A percentile compares a stretch with the other conserved stretches of the same genome.
These are phyloP conservation scores for Trypanosoma brucei DNA, from an alignment of 208 protist genomes.

Conservation along the genomic window DNA sequence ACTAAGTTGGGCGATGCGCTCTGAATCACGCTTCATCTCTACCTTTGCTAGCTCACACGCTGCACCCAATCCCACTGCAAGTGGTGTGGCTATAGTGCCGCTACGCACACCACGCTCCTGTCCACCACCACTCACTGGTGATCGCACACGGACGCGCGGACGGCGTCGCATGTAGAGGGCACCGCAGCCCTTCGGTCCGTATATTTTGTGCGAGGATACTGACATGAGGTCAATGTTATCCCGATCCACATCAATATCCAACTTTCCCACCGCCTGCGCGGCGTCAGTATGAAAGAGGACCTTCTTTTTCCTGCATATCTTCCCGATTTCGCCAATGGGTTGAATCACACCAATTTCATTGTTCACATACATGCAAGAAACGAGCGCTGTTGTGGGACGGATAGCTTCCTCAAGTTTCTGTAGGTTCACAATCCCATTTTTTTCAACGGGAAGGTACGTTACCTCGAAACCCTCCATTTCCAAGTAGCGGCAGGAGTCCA, in stretches of 20 bases:
- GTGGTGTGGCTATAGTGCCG: slow-evolving; percentile 92
- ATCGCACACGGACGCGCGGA: slow-evolving; percentile 95
- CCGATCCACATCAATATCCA: slow-evolving; percentile 96
- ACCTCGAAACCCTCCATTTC: slow-evolving; percentile 95
- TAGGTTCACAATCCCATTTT: slow-evolving; percentile 96
- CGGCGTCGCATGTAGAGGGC: slow-evolving; percentile 87
- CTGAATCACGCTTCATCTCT: slow-evolving; percentile 94
- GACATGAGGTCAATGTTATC: slow-evolving; percentile 97
- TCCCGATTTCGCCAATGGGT: slow-evolving; percentile 95
- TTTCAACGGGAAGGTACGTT: slow-evolving; percentile 97
- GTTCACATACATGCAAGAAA: slow-evolving; percentile 98
- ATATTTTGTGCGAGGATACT: slow-evolving; percentile 98
- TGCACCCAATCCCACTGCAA: slow-evolving; percentile 93
- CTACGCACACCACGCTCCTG: slow-evolving; percentile 96
- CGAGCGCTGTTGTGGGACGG: slow-evolving; percentile 92
- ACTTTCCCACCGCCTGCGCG: slow-evolving; percentile 97
- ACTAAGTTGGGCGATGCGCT: slow-evolving; percentile 78
- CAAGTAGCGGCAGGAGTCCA: slow-evolving; percentile 97
- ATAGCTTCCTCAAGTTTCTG: slow-evolving; percentile 91
- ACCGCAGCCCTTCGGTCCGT: slow-evolving; percentile 95
- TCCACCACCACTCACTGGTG: slow-evolving; percentile 98
- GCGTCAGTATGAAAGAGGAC: slow-evolving; percentile 98
- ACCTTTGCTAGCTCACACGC: slow-evolving; percentile 85
- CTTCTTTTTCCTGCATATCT: slow-evolving; percentile 91
- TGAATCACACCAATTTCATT: slow-evolving; percentile 99